Conservation (phyloP, 163 green algal genomes). For the Prototheca stagnorum region DNA sequence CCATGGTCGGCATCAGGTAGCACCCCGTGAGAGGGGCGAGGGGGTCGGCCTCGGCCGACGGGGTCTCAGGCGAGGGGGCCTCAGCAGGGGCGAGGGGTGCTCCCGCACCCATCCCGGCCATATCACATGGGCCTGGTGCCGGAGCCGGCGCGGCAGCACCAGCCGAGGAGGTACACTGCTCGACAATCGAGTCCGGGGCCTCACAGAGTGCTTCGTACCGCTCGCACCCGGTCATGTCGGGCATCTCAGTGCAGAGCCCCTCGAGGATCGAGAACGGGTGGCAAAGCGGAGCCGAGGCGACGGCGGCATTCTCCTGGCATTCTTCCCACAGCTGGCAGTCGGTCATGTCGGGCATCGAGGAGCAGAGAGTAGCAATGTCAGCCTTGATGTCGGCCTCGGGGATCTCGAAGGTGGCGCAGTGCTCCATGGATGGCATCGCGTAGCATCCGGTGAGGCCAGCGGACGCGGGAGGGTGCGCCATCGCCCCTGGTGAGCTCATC, state of each 20-base stretch:
- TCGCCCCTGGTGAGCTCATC: too few relatives aligned
- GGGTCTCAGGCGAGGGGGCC: not conserved
- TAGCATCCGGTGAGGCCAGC: constrained; percentile 1
- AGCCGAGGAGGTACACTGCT: constrained; percentile 11
- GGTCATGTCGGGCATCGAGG: constrained; percentile 13
- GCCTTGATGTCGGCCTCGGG: not conserved
- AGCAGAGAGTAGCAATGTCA: constrained; percentile 9
- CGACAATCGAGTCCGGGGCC: constrained; percentile 5
- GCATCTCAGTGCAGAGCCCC: constrained; percentile 19
- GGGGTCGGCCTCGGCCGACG: not conserved
- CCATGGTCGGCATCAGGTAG: constrained; percentile 1
- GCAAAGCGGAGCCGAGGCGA: constrained; percentile 9
- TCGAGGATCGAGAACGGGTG: constrained; percentile 10
- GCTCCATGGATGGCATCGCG: not conserved
- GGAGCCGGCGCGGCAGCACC: not conserved
- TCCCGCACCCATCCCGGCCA: too few relatives aligned
- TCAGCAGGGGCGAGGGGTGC: not conserved
- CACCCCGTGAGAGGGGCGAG: not conserved
- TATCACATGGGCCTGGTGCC: too few relatives aligned
- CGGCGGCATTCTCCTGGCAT: constrained; percentile 5
- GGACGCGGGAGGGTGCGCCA: too few relatives aligned
- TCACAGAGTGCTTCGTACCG: constrained; percentile 14
- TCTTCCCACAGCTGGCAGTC: constrained; percentile 15
- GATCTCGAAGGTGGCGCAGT: constrained; percentile 1
- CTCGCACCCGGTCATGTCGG: constrained; percentile 8